Evolutionary conservation across 2,329 filamentous ascomycete genomes (phyloP).

Genomic region (Fusarium compactum): DNA sequence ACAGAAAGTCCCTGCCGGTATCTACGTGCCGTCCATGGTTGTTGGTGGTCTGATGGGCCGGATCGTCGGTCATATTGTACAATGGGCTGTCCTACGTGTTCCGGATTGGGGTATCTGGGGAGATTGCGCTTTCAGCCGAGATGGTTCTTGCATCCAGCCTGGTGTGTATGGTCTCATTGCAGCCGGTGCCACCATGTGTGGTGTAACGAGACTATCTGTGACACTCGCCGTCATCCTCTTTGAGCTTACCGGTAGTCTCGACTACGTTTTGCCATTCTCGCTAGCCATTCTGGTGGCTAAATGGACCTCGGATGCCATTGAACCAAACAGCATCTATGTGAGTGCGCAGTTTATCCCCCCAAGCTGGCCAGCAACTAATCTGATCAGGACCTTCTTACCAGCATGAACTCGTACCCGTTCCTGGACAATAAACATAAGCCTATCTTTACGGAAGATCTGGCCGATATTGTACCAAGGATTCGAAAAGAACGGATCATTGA

Average conservation of each 20-base stretch:
- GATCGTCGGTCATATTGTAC: conserved; percentile 85
- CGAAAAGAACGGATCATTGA: conserved; percentile 86
- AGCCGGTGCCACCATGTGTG: conserved; percentile 97
- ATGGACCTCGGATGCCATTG: conserved; percentile 96
- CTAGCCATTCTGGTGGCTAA: conserved; percentile 94
- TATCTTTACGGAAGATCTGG: conserved; percentile 87
- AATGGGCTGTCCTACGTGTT: conserved; percentile 81
- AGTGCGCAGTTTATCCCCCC: conserved; percentile 47
- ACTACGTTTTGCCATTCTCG: conserved; percentile 96
- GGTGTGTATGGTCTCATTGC: conserved; percentile 97
- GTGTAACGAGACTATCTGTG: conserved; percentile 91
- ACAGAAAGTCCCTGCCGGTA: conserved; percentile 91
- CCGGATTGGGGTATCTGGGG: conserved; percentile 80
- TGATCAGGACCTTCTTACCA: conserved; percentile 83
- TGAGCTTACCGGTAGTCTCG: conserved; percentile 92
- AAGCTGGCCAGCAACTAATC: conserved; percentile 23
- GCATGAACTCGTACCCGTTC: conserved; percentile 98
- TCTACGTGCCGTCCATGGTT: conserved; percentile 99
- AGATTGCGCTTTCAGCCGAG: conserved; percentile 75
- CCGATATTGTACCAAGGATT: conserved; percentile 83
- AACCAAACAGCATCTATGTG: conserved; percentile 93
- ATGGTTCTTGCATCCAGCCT: conserved; percentile 89
- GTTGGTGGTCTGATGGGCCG: conserved; percentile 93
- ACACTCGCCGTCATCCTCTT: conserved; percentile 96
- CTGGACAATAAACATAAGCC: conserved; percentile 97